Evolutionary conservation across 73 alveolate genomes (phyloP).

Genomic region (Paramecium primaurelia): DNA sequence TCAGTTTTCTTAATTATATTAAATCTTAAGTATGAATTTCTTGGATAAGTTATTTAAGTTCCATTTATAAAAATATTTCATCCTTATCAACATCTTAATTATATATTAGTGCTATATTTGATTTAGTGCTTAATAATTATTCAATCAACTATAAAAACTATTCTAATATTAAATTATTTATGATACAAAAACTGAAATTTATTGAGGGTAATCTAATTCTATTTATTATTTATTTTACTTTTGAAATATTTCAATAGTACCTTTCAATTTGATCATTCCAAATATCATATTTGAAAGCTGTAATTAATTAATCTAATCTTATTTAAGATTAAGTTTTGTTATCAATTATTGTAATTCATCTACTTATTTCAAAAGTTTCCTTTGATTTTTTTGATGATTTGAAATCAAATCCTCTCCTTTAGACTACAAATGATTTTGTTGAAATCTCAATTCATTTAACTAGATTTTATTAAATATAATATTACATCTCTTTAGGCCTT

Average conservation of each 20-base stretch:
- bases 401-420: background rate
- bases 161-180: background rate
- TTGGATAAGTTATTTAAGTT: background rate
- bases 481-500: background rate
- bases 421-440: conserved; percentile 14
- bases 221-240: background rate
- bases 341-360: background rate
- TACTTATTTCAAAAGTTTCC: background rate
- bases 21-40: background rate
- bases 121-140: background rate
- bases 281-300: background rate
- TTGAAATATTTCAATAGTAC: background rate
- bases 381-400: background rate
- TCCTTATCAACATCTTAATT: background rate
- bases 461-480: background rate
- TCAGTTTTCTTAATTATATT: background rate
- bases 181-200: background rate
- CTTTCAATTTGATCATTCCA: background rate
- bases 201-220: background rate
- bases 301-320: background rate
- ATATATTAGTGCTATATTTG: background rate
- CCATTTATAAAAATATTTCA: background rate
- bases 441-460: conserved; percentile 35
- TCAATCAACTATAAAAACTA: background rate
- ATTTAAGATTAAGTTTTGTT: background rate